Base-by-base conservation (phyloP, 345 rosid species). In the Angophora floribunda region DNA sequence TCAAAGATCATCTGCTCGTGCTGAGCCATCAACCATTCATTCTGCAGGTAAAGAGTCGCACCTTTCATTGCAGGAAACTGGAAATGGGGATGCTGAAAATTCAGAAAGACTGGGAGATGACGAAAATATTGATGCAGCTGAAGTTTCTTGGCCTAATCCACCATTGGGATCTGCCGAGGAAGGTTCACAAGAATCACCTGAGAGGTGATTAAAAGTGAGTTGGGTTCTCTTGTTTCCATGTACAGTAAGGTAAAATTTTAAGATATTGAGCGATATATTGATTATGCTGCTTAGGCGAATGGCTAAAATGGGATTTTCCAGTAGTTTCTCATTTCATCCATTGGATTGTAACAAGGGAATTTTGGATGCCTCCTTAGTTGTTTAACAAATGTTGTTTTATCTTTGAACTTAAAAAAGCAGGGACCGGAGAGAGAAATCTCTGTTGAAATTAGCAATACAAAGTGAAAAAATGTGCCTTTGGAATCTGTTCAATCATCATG, bases 211-310 rank as follows among this genome's bases (percentile, higher is more conserved):
- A 87, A 86, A 61, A 84, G 32, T 13, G 80, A 92, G 86, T 84
- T 87, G 32, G 52, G 17, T 51, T 44, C 28, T 51, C 52, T 85
- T 51, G 82, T 75, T 75, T 75, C 49, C 82, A 75, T 95, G 95
- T 95, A 94, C 94, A 94, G 95, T 93, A 95, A 93, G 95, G 95
- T 92, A 94, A 94, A 90, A 78, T 87, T 90, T 85, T 88, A 85
- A 86, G 61, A 75, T 75, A 75, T 75, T 75, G 82, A 75, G 82
- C 82, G 82, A 36, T 36, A 75, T 75, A 75, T 75, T 75, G 82
- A 24, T 36, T 50, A 47, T 63, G 41, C 70, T 78, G 52, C 78
- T 55, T 41, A 51, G 65, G 91, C 84, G 84, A 67, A 85, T 90
- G 86, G 55, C 89, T 86, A 87, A 88, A 92, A 85, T 89, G 87